Evolutionary conservation across 2,329 filamentous ascomycete genomes (phyloP), one percentile per base, ranked within the genome.

Genomic region (Bipolaris zeicola): DNA sequence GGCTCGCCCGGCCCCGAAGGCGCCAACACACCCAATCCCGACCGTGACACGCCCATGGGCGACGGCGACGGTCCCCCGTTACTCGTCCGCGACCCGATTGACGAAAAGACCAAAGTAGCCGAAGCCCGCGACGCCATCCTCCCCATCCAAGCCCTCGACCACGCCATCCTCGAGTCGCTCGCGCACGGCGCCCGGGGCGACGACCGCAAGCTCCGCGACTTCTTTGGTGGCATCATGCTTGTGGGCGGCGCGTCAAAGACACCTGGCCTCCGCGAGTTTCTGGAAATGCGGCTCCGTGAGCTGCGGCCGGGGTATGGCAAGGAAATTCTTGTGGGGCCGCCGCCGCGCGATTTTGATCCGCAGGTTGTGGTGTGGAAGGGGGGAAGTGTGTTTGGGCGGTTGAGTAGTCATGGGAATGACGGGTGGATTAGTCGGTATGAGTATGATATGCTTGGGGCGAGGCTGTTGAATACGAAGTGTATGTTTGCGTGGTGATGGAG

Each of bases 351-450:
- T 68, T 89, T 99, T 80, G 95, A 99, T 77, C 92, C 95, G 58
- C 92, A 97, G 77, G 93, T 98, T n/a, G 90, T 98, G 50, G 88
- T 89, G 7, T 99, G 95, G 95, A 99, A 99, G 83, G 95, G 95
- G 3, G 95, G 91, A 0, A 96, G 92, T 73, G 93, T 99, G 14
- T 99, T 97, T 81, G 93, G 92, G 2, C 92, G 96, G 79, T 80
- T 98, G 66, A 85, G 88, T 58, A 81, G 80, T 43, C 93, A 92
- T 58, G 76, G 76, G 14, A 98, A 98, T 77, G 95, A 99, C 76
- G 95, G 90, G 69, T 99, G 95, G 95, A 91, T 98, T 70, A 89
- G 89, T 13, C 85, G 87, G 44, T 82, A 89, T 68, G 94, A 98
- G 81, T 97, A 94, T 77, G 92, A 97, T 79, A 85, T 91, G 57